Percentiles rank a stretch among this genome's conserved stretches.
Conservation (phyloP, 2,329 filamentous ascomycete species). For the Neofusicoccum parvum region DNA sequence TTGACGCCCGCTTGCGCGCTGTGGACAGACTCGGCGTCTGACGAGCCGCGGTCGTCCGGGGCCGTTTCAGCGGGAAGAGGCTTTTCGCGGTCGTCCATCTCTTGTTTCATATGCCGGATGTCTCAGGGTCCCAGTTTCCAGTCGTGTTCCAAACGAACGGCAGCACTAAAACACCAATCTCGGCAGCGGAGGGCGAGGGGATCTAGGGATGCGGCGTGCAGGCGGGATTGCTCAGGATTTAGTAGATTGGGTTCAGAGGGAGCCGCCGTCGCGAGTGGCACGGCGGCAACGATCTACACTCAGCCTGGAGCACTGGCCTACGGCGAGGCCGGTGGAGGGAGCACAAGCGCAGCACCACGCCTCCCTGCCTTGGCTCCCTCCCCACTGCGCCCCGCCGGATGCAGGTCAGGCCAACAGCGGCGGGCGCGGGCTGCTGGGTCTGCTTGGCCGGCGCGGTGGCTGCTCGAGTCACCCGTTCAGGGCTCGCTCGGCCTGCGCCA, state of each 20-base stretch:
- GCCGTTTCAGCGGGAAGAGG: not conserved
- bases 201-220: not conserved
- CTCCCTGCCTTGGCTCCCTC: too few relatives aligned
- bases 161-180: not conserved
- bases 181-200: not conserved
- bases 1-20: slow-evolving; percentile 43
- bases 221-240: not conserved
- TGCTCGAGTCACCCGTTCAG: not conserved
- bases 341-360: too few relatives aligned
- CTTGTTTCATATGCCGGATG: slow-evolving; percentile 4
- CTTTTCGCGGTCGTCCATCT: not conserved
- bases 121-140: not conserved
- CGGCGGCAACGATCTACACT: not conserved
- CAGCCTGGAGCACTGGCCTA: not conserved
- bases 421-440: not conserved
- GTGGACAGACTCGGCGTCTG: not conserved
- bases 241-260: not conserved
- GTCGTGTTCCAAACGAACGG: not conserved
- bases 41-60: not conserved
- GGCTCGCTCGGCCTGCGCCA: not conserved
- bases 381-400: not conserved
- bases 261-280: not conserved
- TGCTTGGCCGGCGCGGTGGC: not conserved
- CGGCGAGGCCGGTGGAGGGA: not conserved
- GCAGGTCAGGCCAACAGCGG: not conserved